phyloP scores from a whole-genome alignment of 345 rosid genomes.

The Brassica incana region DNA sequence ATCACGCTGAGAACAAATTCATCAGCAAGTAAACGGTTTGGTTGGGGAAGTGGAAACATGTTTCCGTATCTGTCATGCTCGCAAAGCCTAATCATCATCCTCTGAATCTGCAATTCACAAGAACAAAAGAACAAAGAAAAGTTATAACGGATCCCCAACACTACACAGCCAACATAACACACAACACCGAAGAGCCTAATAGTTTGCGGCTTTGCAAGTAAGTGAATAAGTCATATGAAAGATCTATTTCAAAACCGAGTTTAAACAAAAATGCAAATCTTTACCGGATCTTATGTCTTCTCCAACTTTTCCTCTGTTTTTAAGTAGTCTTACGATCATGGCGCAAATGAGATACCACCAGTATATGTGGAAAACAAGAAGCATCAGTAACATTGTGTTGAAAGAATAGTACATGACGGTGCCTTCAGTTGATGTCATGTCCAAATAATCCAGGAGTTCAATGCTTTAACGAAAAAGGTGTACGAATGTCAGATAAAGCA shows the following conservation, averaged over 20 bases:
- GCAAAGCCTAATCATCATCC: conserved; percentile 70
- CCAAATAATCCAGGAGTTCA: conserved; percentile 49
- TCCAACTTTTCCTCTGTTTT: conserved; percentile 88
- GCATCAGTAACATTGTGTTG: conserved; percentile 83
- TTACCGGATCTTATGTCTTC: conserved; percentile 98
- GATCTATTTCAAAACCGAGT: neutral
- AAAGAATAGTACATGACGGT: conserved; percentile 61
- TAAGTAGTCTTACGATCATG: conserved; percentile 79
- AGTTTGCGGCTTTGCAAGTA: neutral
- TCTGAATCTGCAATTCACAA: conserved; percentile 73
- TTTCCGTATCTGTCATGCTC: conserved; percentile 30
- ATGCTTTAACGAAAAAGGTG: conserved; percentile 45
- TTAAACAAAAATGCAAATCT: neutral
- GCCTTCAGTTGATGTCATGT: conserved; percentile 48
- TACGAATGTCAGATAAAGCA: conserved; percentile 13
- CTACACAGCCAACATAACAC: conserved; percentile 12
- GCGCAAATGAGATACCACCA: conserved; percentile 95
- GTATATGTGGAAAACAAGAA: conserved; percentile 89
- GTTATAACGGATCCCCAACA: conserved; percentile 10
- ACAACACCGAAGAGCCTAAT: neutral
- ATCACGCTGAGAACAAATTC: conserved; percentile 26
- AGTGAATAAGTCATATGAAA: neutral
- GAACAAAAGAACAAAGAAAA: conserved; percentile 3
- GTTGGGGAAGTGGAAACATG: conserved; percentile 38
- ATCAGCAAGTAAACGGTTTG: conserved; percentile 21